Evolutionary conservation across 805 yeast genomes (phyloP).

Genomic region (Schwanniomyces vanrijiae): DNA sequence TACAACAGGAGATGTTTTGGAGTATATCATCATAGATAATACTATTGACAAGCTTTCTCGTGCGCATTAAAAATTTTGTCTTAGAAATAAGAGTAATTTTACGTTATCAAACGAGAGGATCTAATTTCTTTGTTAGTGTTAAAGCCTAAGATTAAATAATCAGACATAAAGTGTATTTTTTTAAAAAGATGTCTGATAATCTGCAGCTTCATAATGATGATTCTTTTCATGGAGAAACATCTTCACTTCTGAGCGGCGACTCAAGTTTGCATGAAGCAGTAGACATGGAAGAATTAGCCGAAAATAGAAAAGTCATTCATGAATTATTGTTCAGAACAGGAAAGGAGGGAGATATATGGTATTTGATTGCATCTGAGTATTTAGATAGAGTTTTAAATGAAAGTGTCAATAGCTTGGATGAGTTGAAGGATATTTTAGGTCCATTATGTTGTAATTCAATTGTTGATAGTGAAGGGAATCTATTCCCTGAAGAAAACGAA

Average conservation of each 20-base stretch:
- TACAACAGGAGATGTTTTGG: background rate
- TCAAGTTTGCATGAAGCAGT: conserved; percentile 2
- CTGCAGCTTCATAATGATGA: background rate
- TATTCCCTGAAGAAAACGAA: conserved; percentile 25
- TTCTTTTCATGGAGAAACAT: background rate
- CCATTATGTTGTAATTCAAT: conserved; percentile 47
- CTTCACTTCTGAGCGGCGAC: background rate
- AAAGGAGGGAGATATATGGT: conserved; percentile 50
- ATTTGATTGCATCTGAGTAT: conserved; percentile 49
- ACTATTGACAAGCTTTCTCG: background rate
- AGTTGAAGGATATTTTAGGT: conserved; percentile 36
- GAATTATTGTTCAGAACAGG: conserved; percentile 15
- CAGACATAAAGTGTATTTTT: background rate
- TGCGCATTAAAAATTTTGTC: background rate
- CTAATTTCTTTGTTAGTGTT: background rate
- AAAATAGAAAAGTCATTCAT: conserved; percentile 19
- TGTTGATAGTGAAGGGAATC: conserved; percentile 45
- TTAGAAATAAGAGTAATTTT: background rate
- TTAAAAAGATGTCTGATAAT: background rate
- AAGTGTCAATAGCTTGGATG: conserved; percentile 24
- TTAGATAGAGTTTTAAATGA: conserved; percentile 37
- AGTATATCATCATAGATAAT: background rate
- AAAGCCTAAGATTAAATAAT: background rate
- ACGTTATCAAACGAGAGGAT: background rate
- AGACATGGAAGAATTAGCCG: conserved; percentile 6